Evolutionary conservation across 805 yeast genomes (phyloP).

Genomic region (Candida qinlingensis): DNA sequence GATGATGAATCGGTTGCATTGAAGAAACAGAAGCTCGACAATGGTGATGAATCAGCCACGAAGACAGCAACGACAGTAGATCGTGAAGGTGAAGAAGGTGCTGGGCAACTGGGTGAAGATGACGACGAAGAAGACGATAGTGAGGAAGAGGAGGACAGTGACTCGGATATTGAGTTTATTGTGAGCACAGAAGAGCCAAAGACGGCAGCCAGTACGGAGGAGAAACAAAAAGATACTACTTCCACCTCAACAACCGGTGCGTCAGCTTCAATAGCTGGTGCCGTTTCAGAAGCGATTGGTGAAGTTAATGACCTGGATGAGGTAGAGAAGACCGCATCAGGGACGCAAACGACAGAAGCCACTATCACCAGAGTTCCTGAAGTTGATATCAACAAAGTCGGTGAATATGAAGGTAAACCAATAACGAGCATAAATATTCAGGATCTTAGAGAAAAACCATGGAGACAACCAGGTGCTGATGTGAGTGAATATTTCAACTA

Average conservation of each 20-base stretch:
- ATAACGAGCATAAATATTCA: slow-evolving; percentile 76
- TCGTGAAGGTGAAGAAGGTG: slow-evolving; percentile 9
- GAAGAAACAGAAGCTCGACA: slow-evolving; percentile 11
- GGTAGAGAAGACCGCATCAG: slow-evolving; percentile 13
- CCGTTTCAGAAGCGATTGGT: slow-evolving; percentile 29
- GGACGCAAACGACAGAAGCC: slow-evolving; percentile 30
- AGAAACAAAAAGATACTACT: neutral
- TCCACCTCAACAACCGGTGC: slow-evolving; percentile 9
- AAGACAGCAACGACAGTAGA: slow-evolving; percentile 24
- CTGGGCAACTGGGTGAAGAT: slow-evolving; percentile 21
- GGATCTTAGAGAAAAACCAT: slow-evolving; percentile 87
- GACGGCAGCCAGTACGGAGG: slow-evolving; percentile 17
- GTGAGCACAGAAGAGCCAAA: slow-evolving; percentile 42
- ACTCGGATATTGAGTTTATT: slow-evolving; percentile 79
- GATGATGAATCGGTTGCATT: slow-evolving; percentile 11
- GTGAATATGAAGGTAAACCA: slow-evolving; percentile 74
- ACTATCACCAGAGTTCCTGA: slow-evolving; percentile 35
- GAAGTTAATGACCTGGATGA: slow-evolving; percentile 29
- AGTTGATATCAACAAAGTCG: slow-evolving; percentile 67
- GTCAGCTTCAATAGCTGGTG: slow-evolving; percentile 23
- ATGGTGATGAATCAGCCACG: slow-evolving; percentile 33
- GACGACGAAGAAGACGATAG: slow-evolving; percentile 32
- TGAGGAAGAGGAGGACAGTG: slow-evolving; percentile 45
- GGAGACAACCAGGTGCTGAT: slow-evolving; percentile 98
- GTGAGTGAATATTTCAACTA: slow-evolving; percentile 90